Evolutionary conservation across 2,329 filamentous ascomycete genomes (phyloP).

Genomic region (Colletotrichum lini): DNA sequence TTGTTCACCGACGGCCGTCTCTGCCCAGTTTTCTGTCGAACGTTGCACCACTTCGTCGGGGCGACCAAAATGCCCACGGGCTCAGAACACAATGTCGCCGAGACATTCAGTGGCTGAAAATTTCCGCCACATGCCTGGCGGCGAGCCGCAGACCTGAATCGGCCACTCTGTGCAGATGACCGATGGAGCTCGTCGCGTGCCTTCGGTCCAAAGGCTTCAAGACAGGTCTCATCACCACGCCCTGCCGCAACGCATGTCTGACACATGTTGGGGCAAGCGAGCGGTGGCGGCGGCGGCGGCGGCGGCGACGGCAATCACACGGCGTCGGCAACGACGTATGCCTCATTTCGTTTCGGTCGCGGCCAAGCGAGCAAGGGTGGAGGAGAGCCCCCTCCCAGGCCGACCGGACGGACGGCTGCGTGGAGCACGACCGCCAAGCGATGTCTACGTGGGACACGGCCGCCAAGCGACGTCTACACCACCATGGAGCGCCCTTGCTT

Average conservation of each 20-base stretch:
- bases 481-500: not conserved
- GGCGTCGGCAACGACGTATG: not conserved
- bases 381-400: not conserved
- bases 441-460: not conserved
- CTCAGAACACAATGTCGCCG: conserved; percentile 9
- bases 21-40: not conserved
- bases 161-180: not conserved
- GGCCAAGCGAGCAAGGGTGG: not conserved
- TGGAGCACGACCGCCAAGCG: not conserved
- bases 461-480: too few species aligned
- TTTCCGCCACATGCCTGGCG: not conserved
- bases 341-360: not conserved
- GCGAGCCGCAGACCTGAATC: conserved; percentile 2
- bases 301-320: not conserved
- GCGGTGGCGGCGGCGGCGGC: conserved; percentile 3
- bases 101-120: conserved; percentile 14
- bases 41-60: not conserved
- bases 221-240: conserved; percentile 29
- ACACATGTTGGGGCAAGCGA: conserved; percentile 7
- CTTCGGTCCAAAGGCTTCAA: conserved; percentile 3
- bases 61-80: conserved; percentile 3
- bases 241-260: conserved; percentile 16
- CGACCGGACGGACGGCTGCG: not conserved
- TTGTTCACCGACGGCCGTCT: conserved; percentile 25
- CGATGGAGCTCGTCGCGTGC: not conserved